These are phyloP conservation scores for Neurospora sp. DNA, from an alignment of 495 filamentous ascomycete genomes.

Conservation along the genomic window DNA sequence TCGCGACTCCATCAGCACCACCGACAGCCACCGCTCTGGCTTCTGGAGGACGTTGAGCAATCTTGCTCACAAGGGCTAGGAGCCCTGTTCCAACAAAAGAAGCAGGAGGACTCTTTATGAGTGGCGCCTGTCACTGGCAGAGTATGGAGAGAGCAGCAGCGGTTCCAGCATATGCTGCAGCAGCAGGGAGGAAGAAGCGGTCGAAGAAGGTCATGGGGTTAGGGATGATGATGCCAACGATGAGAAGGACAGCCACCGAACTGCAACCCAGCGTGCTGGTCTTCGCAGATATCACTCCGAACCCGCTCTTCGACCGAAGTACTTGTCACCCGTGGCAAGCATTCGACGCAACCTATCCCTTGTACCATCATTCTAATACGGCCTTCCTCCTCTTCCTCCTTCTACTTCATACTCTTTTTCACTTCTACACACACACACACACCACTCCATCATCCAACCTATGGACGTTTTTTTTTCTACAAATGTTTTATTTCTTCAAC, in stretches of 20 bases:
- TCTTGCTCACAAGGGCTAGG: slow-evolving; percentile 2
- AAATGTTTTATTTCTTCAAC: background rate
- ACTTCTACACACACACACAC: background rate
- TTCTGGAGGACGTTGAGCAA: slow-evolving; percentile 19
- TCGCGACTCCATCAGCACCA: slow-evolving; percentile 23
- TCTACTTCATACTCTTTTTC: background rate
- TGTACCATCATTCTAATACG: background rate
- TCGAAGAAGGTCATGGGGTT: background rate
- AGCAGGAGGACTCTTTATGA: background rate
- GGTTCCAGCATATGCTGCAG: background rate
- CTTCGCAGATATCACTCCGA: background rate
- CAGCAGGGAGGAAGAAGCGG: background rate
- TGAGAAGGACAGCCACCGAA: background rate
- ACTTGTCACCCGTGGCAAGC: background rate
- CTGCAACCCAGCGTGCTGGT: background rate
- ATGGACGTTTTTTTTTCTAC: background rate
- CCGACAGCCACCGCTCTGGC: slow-evolving; percentile 13
- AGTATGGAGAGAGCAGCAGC: background rate
- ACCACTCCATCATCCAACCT: background rate
- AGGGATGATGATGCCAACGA: background rate
- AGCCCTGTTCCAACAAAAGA: background rate
- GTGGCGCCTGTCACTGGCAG: background rate
- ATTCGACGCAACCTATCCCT: background rate
- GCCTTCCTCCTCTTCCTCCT: background rate
- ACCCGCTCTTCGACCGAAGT: background rate